phyloP scores from a whole-genome alignment of 2,329 filamentous ascomycete genomes.

The Fusarium sp. region DNA sequence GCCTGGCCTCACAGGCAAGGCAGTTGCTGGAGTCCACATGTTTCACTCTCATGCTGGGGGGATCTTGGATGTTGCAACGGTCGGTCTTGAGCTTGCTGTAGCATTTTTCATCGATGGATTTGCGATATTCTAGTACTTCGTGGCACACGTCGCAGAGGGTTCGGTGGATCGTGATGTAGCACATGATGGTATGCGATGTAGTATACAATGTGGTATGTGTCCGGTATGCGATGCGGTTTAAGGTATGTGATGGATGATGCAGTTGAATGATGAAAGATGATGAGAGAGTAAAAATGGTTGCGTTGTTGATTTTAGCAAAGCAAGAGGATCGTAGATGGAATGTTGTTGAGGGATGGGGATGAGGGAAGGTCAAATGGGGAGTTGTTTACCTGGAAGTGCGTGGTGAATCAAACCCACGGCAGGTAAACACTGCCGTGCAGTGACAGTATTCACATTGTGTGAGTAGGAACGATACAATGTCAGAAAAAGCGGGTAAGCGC shows the following conservation, averaged over 20 bases:
- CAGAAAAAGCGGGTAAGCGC: too few species aligned
- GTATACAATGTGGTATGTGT: too few species aligned
- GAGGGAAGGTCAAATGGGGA: too few species aligned
- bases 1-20: background rate
- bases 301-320: background rate
- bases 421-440: background rate
- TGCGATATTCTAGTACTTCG: background rate
- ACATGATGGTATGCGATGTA: background rate
- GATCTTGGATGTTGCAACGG: background rate
- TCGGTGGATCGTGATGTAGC: background rate
- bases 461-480: background rate
- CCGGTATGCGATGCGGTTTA: too few species aligned
- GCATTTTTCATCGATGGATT: background rate
- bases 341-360: too few species aligned
- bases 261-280: background rate
- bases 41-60: background rate
- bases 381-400: too few species aligned
- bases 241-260: background rate
- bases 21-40: background rate
- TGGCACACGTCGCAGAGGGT: background rate
- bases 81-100: background rate
- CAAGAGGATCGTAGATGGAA: too few species aligned
- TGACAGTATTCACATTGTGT: background rate
- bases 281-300: too few species aligned
- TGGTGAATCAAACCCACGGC: too few species aligned